Conservation (phyloP, 306 rosid species). For the Cicer pinnatifidum region DNA sequence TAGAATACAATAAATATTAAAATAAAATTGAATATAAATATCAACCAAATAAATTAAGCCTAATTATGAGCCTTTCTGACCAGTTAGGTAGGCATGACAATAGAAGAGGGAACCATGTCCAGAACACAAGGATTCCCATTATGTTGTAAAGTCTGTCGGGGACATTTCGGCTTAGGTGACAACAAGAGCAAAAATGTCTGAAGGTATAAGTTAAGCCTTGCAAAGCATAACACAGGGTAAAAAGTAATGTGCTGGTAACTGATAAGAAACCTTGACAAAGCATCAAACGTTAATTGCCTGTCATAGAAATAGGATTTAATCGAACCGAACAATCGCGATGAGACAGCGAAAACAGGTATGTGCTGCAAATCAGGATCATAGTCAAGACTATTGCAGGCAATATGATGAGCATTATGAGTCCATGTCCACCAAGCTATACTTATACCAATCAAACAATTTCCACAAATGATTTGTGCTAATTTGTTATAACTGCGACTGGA, state of each 20-base stretch:
- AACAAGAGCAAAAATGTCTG: conserved; percentile 68
- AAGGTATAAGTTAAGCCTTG: conserved; percentile 66
- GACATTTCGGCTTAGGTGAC: conserved; percentile 49
- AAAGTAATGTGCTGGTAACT: conserved; percentile 82
- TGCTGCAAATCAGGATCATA: conserved; percentile 91
- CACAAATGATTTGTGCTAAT: conserved; percentile 66
- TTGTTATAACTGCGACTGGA: conserved; percentile 47
- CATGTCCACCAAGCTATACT: conserved; percentile 98
- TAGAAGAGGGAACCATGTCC: conserved; percentile 88
- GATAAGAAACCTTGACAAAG: conserved; percentile 66
- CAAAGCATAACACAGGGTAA: conserved; percentile 73
- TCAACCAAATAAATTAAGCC: too few relatives aligned
- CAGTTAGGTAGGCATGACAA: conserved; percentile 69
- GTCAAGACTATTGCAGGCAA: conserved; percentile 84
- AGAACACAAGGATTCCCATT: conserved; percentile 65
- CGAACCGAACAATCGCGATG: conserved; percentile 53
- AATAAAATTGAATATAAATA: too few relatives aligned
- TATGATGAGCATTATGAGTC: conserved; percentile 93
- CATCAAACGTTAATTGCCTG: conserved; percentile 64
- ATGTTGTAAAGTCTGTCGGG: conserved; percentile 72
- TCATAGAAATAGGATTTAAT: conserved; percentile 70
- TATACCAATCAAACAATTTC: conserved; percentile 84
- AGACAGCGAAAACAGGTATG: conserved; percentile 82
- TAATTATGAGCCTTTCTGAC: conserved; percentile 70
- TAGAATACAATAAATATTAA: too few relatives aligned